Percentiles rank a stretch among this genome's conserved stretches.
These are phyloP conservation scores for Pseudonitzschia multiseries DNA, from an alignment of 108 stramenopile species.

Conservation along the genomic window DNA sequence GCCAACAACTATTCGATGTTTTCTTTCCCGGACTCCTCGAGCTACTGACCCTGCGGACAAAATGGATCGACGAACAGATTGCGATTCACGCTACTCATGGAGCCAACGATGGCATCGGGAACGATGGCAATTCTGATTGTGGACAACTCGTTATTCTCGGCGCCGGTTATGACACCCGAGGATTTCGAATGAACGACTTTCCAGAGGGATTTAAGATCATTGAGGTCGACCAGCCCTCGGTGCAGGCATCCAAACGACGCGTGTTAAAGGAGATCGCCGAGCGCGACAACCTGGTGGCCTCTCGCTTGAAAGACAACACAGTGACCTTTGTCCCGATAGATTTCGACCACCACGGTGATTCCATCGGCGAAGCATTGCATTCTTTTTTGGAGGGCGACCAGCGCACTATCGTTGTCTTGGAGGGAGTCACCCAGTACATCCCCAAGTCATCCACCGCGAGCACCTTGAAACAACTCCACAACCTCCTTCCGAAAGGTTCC, in stretches of 20 bases:
- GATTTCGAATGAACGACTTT: slow-evolving; percentile 6
- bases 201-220: background rate
- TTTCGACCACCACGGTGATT: slow-evolving; percentile 18
- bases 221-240: background rate
- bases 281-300: background rate
- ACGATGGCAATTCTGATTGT: background rate
- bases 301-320: background rate
- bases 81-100: background rate
- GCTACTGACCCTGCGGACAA: slow-evolving; percentile 19
- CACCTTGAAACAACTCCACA: slow-evolving; percentile 19
- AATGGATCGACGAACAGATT: slow-evolving; percentile 27
- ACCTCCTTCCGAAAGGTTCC: slow-evolving; percentile 14
- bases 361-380: slow-evolving; percentile 1
- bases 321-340: slow-evolving; percentile 26
- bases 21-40: background rate
- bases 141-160: slow-evolving; percentile 13
- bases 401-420: slow-evolving; percentile 15
- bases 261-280: slow-evolving; percentile 14
- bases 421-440: slow-evolving; percentile 39
- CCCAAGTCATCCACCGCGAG: slow-evolving; percentile 27
- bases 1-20: background rate
- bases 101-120: background rate
- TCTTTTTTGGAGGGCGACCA: background rate
- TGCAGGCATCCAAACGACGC: background rate
- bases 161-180: slow-evolving; percentile 22